Evolutionary conservation across 2,329 filamentous ascomycete genomes (phyloP).

Genomic region (Talaromyces sp.): DNA sequence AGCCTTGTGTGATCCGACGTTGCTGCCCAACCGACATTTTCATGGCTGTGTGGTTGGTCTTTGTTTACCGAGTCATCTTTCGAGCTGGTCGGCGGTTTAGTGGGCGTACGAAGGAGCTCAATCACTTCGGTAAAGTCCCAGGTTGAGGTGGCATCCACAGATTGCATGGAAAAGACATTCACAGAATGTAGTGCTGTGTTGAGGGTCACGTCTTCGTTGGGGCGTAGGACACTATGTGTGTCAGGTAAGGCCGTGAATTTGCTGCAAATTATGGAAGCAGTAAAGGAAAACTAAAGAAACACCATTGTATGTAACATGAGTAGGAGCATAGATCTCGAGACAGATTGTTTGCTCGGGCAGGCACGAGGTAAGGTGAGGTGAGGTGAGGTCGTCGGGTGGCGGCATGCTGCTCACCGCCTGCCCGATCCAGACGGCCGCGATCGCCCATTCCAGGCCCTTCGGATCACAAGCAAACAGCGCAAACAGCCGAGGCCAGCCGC

Average conservation of each 20-base stretch:
- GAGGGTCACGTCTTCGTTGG: neutral
- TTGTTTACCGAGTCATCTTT: constrained; percentile 7
- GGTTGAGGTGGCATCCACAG: constrained; percentile 22
- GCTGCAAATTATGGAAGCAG: neutral
- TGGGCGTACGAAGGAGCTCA: constrained; percentile 36
- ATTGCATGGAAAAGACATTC: constrained; percentile 24
- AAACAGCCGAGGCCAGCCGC: neutral
- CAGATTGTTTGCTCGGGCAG: neutral
- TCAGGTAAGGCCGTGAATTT: neutral
- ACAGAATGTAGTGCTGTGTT: neutral
- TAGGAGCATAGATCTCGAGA: neutral
- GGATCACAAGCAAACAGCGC: neutral
- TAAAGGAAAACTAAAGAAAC: neutral
- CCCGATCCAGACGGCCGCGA: neutral
- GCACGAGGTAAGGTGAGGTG: neutral
- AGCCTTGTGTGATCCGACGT: constrained; percentile 21
- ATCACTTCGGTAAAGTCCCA: constrained; percentile 46
- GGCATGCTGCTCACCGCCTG: neutral
- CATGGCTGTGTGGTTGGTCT: constrained; percentile 7
- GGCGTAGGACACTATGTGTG: neutral
- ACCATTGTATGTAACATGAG: neutral
- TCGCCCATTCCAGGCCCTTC: neutral
- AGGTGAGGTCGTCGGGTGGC: neutral
- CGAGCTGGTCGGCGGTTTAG: constrained; percentile 5
- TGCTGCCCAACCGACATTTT: neutral